A percentile compares a stretch with the other conserved stretches of the same genome.
Evolutionary conservation across 306 rosid genomes (phyloP).

Genomic region (Malus domestica): ASM211411v1 NC_041799.1:13984501-13985000

Average conservation of each 20-base stretch:
- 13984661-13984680: too few species aligned
- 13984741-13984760: background rate
- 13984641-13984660: background rate
- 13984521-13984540: too few species aligned
- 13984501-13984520: too few species aligned
- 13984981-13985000: conserved; percentile 20
- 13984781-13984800: background rate
- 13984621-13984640: background rate
- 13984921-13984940: conserved; percentile 19
- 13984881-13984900: conserved; percentile 46
- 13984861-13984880: conserved; percentile 44
- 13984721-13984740: background rate
- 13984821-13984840: conserved; percentile 11
- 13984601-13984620: background rate
- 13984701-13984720: too few species aligned
- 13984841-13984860: conserved; percentile 70
- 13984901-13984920: conserved; percentile 42
- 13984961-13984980: conserved; percentile 35
- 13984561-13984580: too few species aligned
- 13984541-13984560: too few species aligned
- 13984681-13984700: too few species aligned
- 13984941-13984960: conserved; percentile 41
- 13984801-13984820: background rate
- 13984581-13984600: background rate
- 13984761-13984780: background rate